phyloP scores from a whole-genome alignment of 208 protist species.

The Perkinsela sp. region DNA sequence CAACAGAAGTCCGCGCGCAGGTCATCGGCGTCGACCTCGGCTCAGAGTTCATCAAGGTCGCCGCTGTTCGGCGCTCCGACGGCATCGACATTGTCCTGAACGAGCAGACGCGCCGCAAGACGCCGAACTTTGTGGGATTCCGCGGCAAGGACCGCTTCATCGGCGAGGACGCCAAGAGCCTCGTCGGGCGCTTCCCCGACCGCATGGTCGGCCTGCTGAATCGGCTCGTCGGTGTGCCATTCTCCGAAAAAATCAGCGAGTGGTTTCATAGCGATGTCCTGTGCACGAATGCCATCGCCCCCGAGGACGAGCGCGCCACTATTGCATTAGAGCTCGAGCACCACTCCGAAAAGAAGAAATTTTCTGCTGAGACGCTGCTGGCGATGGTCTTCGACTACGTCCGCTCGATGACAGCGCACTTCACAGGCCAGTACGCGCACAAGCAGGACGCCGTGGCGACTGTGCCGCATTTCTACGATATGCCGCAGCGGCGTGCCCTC shows the following conservation, averaged over 20 bases:
- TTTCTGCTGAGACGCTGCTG: conserved; percentile 11
- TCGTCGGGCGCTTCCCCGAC: conserved; percentile 33
- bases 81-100: conserved; percentile 65
- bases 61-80: conserved; percentile 10
- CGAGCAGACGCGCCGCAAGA: conserved; percentile 70
- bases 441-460: conserved; percentile 13
- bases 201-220: conserved; percentile 13
- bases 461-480: conserved; percentile 13
- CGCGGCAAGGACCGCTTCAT: conserved; percentile 56
- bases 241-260: neutral
- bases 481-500: conserved; percentile 23
- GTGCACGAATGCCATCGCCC: neutral
- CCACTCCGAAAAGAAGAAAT: conserved; percentile 6
- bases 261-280: neutral
- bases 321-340: conserved; percentile 11
- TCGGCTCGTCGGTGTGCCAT: conserved; percentile 3
- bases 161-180: conserved; percentile 32
- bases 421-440: conserved; percentile 7
- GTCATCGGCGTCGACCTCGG: conserved; percentile 19
- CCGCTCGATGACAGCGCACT: conserved; percentile 17
- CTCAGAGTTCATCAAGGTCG: conserved; percentile 17
- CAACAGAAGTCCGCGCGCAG: conserved; percentile 2
- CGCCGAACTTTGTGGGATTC: conserved; percentile 47
- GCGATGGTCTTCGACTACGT: conserved; percentile 14
- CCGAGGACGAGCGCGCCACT: conserved; percentile 10